A percentile compares a stretch with the other conserved stretches of the same genome.
Evolutionary conservation across 495 filamentous ascomycete genomes (phyloP).

Genomic region (Chlorociboria aeruginascens): DNA sequence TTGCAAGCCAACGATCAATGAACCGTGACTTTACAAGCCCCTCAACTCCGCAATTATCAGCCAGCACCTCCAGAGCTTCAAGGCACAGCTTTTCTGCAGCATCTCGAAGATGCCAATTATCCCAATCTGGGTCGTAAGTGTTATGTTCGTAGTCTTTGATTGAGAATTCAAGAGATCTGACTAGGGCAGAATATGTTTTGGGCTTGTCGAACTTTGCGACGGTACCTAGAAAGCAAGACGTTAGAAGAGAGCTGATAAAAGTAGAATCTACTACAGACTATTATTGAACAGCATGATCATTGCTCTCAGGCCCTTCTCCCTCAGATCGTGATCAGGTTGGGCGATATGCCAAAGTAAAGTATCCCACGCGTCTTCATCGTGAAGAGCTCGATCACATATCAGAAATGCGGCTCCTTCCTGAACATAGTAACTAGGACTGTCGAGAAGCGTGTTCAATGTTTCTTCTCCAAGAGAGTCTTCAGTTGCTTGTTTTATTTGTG

Average conservation of each 20-base stretch:
- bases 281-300: conserved; percentile 30
- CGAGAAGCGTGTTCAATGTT: conserved; percentile 38
- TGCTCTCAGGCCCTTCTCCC: conserved; percentile 34
- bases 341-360: conserved; percentile 37
- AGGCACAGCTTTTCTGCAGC: conserved; percentile 38
- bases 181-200: conserved; percentile 36
- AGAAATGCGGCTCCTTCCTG: conserved; percentile 40
- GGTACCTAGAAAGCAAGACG: conserved; percentile 19
- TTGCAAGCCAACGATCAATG: conserved; percentile 42
- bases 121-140: conserved; percentile 32
- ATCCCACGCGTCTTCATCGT: conserved; percentile 30
- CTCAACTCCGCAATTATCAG: conserved; percentile 28
- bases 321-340: conserved; percentile 34
- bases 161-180: conserved; percentile 37
- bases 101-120: conserved; percentile 41
- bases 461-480: conserved; percentile 37
- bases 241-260: conserved; percentile 10
- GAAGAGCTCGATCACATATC: conserved; percentile 37
- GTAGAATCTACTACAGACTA: conserved; percentile 14
- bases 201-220: conserved; percentile 17
- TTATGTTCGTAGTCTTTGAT: conserved; percentile 36
- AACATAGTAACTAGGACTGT: conserved; percentile 40
- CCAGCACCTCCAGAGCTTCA: conserved; percentile 30
- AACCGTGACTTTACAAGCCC: conserved; percentile 36
- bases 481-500: conserved; percentile 49